These are phyloP conservation scores for Garcia nutans DNA, from an alignment of 345 rosid species.

Conservation along the genomic window DNA sequence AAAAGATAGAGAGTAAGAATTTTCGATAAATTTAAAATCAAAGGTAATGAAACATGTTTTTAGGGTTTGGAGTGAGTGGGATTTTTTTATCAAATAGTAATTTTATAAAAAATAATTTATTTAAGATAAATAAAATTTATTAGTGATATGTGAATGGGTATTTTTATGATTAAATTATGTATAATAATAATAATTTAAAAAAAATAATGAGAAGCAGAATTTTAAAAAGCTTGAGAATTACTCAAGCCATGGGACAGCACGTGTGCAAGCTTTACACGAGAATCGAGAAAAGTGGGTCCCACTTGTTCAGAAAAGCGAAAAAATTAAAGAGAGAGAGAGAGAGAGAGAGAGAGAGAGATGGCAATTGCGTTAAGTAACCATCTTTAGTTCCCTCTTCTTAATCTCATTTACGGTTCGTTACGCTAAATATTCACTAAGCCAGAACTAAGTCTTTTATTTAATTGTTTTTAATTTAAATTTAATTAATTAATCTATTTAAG, in stretches of 20 bases:
- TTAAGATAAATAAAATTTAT: too few species aligned
- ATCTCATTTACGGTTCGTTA: conserved; percentile 78
- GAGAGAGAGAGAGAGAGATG: conserved; percentile 21
- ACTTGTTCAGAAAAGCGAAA: neutral
- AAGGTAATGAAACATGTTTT: too few species aligned
- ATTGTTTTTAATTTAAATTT: neutral
- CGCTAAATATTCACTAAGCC: conserved; percentile 94
- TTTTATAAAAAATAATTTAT: too few species aligned
- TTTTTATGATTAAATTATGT: too few species aligned
- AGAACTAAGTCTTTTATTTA: conserved; percentile 25
- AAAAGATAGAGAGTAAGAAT: too few species aligned
- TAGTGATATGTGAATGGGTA: too few species aligned
- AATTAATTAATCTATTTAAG: too few species aligned
- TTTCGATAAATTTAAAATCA: too few species aligned
- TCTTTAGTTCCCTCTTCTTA: conserved; percentile 33
- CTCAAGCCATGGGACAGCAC: conserved; percentile 46
- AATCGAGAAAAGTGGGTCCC: neutral
- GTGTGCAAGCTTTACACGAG: conserved; percentile 28
- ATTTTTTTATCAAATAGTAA: too few species aligned
- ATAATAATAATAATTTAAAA: neutral
- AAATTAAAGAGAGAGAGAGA: too few species aligned
- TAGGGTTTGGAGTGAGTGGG: too few species aligned
- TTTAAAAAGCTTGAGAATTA: conserved; percentile 55
- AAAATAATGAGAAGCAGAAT: conserved; percentile 38
- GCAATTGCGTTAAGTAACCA: conserved; percentile 74